These are phyloP conservation scores for Tulasnella sp. DNA, from an alignment of 768 basidiomycete species.

Conservation along the genomic window DNA sequence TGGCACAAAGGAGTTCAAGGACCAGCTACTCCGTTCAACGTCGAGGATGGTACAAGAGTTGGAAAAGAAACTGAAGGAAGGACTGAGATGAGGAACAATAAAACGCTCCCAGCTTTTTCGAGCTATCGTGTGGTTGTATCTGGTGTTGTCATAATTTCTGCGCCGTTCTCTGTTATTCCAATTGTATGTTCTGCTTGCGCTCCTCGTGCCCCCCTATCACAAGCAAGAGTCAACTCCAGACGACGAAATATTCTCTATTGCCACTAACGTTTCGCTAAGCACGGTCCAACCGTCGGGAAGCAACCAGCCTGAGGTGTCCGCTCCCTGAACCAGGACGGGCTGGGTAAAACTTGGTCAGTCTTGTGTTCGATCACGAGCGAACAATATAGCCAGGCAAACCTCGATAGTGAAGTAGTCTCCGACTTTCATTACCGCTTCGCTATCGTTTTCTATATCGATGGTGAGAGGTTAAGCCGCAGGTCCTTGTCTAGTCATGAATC, in stretches of 20 bases:
- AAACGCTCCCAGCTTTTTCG: neutral
- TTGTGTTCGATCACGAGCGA: neutral
- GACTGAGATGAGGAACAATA: slow-evolving; percentile 2
- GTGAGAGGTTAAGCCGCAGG: neutral
- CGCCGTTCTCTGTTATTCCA: slow-evolving; percentile 70
- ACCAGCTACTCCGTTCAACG: neutral
- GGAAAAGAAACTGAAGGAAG: slow-evolving; percentile 18
- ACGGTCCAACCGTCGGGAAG: slow-evolving; percentile 93
- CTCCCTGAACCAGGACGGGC: slow-evolving; percentile 77
- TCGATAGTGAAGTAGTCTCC: slow-evolving; percentile 95
- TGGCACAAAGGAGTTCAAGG: slow-evolving; percentile 21
- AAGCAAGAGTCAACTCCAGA: neutral
- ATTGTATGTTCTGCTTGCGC: slow-evolving; percentile 90
- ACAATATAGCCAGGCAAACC: slow-evolving; percentile 40
- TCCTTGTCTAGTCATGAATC: neutral
- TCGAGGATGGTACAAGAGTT: slow-evolving; percentile 19
- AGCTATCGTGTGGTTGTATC: neutral
- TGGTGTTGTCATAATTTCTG: slow-evolving; percentile 67
- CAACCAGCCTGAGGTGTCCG: slow-evolving; percentile 61
- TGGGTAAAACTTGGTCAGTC: slow-evolving; percentile 33
- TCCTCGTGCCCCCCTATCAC: slow-evolving; percentile 58
- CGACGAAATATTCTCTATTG: neutral
- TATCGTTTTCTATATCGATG: slow-evolving; percentile 64
- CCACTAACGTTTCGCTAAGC: slow-evolving; percentile 65
- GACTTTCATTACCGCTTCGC: slow-evolving; percentile 73